Percentiles rank a stretch among this genome's conserved stretches.
phyloP scores from a whole-genome alignment of 2,329 filamentous ascomycete genomes.

The Diaporthe sp. region DNA sequence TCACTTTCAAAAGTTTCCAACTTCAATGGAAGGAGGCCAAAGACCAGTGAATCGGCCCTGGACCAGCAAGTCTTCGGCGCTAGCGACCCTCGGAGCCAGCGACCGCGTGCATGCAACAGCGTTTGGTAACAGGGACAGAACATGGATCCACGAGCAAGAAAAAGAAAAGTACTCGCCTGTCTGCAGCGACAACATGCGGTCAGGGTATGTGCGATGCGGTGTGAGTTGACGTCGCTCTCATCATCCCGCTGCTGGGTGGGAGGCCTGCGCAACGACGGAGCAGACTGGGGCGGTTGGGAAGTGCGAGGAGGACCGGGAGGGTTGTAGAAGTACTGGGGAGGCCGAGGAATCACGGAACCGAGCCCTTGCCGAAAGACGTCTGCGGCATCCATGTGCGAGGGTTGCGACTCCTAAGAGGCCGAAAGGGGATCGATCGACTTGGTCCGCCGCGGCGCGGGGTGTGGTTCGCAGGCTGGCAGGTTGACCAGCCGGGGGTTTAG shows the following conservation, averaged over 20 bases:
- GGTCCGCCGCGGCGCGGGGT: constrained; percentile 9
- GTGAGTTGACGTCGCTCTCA: constrained; percentile 65
- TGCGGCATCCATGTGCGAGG: constrained; percentile 67
- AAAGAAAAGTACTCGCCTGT: constrained; percentile 67
- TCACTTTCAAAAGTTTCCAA: neutral
- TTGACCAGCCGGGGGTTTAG: neutral
- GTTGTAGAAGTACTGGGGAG: constrained; percentile 50
- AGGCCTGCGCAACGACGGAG: constrained; percentile 43
- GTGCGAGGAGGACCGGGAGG: constrained; percentile 47
- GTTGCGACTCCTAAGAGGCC: constrained; percentile 16
- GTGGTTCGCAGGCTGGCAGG: neutral
- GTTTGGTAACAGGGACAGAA: neutral
- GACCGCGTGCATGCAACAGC: neutral
- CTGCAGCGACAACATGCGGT: constrained; percentile 86
- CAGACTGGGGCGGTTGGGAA: constrained; percentile 42
- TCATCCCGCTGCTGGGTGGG: constrained; percentile 54
- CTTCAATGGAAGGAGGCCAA: neutral
- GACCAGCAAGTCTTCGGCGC: constrained; percentile 1
- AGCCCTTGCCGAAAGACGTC: constrained; percentile 73
- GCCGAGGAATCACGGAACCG: constrained; percentile 61
- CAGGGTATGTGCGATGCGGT: constrained; percentile 81
- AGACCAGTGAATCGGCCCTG: neutral
- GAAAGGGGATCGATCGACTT: neutral
- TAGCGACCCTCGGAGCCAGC: neutral
- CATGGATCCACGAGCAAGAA: neutral